phyloP scores from a whole-genome alignment of 257 asterid species.

The Rubia yunnanensis region DNA sequence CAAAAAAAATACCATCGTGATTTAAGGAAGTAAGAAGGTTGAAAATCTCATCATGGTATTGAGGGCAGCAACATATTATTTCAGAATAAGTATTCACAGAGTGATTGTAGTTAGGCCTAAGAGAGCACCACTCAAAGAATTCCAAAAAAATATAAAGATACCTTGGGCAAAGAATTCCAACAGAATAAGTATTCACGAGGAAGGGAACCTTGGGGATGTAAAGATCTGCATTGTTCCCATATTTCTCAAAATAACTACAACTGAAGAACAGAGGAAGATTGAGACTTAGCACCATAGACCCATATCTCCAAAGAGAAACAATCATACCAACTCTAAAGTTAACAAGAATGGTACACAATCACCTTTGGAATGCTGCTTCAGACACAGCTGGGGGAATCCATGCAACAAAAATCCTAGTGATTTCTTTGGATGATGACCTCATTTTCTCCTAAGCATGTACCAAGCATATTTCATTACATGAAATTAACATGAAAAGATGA shows the following conservation, averaged over 20 bases:
- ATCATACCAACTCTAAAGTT: neutral
- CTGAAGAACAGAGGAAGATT: conserved; percentile 2
- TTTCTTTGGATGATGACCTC: conserved; percentile 90
- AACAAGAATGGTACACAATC: conserved; percentile 6
- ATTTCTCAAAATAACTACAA: conserved; percentile 89
- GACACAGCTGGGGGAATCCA: conserved; percentile 82
- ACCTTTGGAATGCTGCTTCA: conserved; percentile 88
- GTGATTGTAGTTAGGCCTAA: no score
- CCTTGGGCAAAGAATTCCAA: no score
- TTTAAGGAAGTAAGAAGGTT: no score
- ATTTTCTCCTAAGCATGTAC: conserved; percentile 65
- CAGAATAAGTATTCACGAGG: no score
- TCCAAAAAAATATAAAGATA: no score
- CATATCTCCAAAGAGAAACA: neutral
- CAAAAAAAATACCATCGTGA: no score
- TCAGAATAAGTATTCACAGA: no score
- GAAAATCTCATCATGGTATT: no score
- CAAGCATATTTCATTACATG: neutral
- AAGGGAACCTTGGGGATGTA: conserved; percentile 88
- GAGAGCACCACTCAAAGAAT: no score
- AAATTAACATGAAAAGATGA: no score
- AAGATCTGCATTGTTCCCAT: conserved; percentile 77
- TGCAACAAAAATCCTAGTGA: conserved; percentile 89
- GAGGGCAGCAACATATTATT: no score
- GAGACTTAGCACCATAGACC: conserved; percentile 14